These are phyloP conservation scores for Solanum neorickii DNA, from an alignment of 257 asterid species.

Conservation along the genomic window DNA sequence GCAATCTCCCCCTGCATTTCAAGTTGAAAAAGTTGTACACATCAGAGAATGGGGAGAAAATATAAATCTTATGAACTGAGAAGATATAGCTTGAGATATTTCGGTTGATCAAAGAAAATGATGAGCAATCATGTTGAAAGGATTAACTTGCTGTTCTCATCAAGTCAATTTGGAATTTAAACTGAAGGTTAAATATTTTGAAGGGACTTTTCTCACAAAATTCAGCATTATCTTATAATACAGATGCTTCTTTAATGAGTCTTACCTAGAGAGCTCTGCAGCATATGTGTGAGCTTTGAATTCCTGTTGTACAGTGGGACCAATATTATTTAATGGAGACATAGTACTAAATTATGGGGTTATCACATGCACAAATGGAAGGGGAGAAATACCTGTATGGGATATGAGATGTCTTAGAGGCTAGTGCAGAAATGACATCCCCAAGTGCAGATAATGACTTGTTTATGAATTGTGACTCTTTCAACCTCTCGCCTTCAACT, in stretches of 20 bases:
- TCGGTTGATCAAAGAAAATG: neutral
- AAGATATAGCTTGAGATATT: neutral
- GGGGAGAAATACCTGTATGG: slow-evolving; percentile 61
- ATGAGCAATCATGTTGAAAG: neutral
- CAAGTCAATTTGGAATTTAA: neutral
- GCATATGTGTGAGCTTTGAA: slow-evolving; percentile 95
- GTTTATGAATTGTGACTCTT: slow-evolving; percentile 91
- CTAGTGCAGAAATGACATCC: slow-evolving; percentile 93
- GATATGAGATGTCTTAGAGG: slow-evolving; percentile 66
- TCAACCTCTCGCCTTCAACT: slow-evolving; percentile 91
- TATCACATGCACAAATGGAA: neutral
- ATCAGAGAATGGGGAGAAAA: neutral
- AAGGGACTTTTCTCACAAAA: neutral
- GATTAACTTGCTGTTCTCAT: neutral
- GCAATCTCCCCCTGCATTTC: slow-evolving; percentile 87
- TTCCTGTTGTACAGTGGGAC: slow-evolving; percentile 47
- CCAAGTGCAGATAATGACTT: slow-evolving; percentile 92
- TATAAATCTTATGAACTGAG: neutral
- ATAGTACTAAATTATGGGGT: neutral
- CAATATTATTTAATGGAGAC: neutral
- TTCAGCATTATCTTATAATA: neutral
- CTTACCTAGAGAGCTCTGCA: slow-evolving; percentile 93
- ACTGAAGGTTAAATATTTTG: neutral
- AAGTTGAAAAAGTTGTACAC: neutral
- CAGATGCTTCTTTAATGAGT: neutral